Base-by-base conservation (phyloP, 768 basidiomycete genomes). In the Saitozyma podzolica region DNA sequence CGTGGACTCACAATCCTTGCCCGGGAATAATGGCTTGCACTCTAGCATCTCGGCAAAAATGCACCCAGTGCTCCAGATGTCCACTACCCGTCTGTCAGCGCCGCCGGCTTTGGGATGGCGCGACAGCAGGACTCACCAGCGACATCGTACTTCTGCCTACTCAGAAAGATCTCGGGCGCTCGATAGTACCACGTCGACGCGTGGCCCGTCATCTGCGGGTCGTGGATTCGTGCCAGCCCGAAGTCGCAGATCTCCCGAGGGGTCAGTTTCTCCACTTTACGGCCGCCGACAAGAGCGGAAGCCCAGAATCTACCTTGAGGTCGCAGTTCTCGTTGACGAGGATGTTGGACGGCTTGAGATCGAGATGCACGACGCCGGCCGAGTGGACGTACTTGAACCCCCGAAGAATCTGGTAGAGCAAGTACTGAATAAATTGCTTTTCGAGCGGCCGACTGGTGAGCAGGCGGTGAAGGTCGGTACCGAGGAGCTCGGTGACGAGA, bases 341-440 rank as follows among this genome's bases (percentile, higher is more conserved):
- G 20, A 99, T 83, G 76, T 98, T 99, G 0, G 91, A 93, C 0
- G 95, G 95, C 74, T 98, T 99, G 53, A 99, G 85, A 78, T 99
- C 95, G 56, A 95, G 87, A 62, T 81, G 80, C 40, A 99, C 86
- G 57, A 98, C 92, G 20, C 88, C 88, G 8, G 92, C 92, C 2
- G 92, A 91, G 79, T 97, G 94, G 14, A 97, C 85, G 75, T 89
- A 96, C 84, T 95, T 99, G 52, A 99, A 85, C 57, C 95, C 95
- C 47, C 95, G 91, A 62, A 99, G 84, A 65, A 99, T 99, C 81
- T 99, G 95, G 82, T 99, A 99, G 39, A 99, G 83, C 84, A 99
- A 99, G 80, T 99, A 99, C 77, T 99, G 95, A 61, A 98, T 97
- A 80, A 99, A 99, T 79, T 99, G 95, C 83, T 99, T 98, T 83